A percentile compares a stretch with the other conserved stretches of the same genome.
Conservation (phyloP, 345 rosid genomes). For the Acer negundo region DNA sequence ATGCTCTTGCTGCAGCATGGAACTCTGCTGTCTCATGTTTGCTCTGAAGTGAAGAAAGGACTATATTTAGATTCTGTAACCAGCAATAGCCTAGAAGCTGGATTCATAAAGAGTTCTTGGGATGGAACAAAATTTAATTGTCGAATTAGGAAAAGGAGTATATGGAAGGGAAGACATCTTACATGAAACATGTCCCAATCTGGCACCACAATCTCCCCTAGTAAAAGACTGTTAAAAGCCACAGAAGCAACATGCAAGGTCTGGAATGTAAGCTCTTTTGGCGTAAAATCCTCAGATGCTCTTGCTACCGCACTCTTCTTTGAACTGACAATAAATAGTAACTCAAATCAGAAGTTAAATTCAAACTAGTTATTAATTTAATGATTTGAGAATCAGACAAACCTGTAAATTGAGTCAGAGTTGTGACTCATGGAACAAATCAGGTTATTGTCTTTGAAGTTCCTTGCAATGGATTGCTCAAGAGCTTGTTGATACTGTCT, state of each 20-base stretch:
- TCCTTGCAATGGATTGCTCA: slow-evolving; percentile 47
- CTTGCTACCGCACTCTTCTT: slow-evolving; percentile 51
- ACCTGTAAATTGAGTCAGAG: slow-evolving; percentile 60
- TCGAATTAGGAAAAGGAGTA: background rate
- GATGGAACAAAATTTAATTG: background rate
- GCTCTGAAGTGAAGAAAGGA: slow-evolving; percentile 39
- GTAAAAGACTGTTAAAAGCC: slow-evolving; percentile 59
- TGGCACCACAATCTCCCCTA: slow-evolving; percentile 60
- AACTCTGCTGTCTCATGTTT: slow-evolving; percentile 54
- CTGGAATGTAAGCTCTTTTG: slow-evolving; percentile 54
- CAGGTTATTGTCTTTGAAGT: slow-evolving; percentile 52
- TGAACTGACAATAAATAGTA: slow-evolving; percentile 37
- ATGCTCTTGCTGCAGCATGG: slow-evolving; percentile 62
- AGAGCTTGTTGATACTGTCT: slow-evolving; percentile 56
- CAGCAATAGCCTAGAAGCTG: background rate
- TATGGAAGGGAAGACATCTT: slow-evolving; percentile 15
- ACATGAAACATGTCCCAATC: slow-evolving; percentile 77
- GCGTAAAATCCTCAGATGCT: slow-evolving; percentile 72
- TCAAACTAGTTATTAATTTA: background rate
- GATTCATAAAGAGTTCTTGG: too few relatives aligned
- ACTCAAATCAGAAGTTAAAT: slow-evolving; percentile 16
- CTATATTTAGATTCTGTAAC: background rate
- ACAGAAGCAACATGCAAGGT: slow-evolving; percentile 59
- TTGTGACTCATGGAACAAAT: slow-evolving; percentile 67
- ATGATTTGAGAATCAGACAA: background rate